Conservation (phyloP, 2,329 filamentous ascomycete species). For the Fusarium stilboides region DNA sequence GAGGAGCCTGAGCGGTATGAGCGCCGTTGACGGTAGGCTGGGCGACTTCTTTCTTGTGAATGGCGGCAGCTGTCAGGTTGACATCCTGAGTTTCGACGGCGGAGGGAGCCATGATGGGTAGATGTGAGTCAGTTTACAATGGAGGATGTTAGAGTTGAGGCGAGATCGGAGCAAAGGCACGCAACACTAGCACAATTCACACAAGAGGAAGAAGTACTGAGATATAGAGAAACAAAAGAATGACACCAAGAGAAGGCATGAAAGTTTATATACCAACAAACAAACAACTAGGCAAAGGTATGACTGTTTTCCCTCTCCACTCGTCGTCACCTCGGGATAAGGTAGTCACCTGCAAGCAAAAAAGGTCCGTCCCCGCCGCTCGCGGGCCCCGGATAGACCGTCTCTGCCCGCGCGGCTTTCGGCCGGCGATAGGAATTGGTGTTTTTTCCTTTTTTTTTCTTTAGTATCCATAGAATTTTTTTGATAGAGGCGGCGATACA, state of each 20-base stretch:
- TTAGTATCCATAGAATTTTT: conserved; percentile 6
- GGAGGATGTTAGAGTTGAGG: conserved; percentile 1
- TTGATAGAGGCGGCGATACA: conserved; percentile 27
- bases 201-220: neutral
- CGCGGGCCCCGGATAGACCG: conserved; percentile 44
- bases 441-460: conserved; percentile 1
- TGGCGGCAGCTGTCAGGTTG: conserved; percentile 67
- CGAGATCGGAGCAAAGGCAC: conserved; percentile 13
- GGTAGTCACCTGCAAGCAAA: conserved; percentile 23
- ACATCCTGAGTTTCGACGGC: conserved; percentile 63
- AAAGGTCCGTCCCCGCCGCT: conserved; percentile 36
- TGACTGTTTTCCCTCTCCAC: conserved; percentile 30
- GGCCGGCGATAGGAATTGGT: conserved; percentile 36
- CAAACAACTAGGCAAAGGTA: neutral
- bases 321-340: conserved; percentile 3
- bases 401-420: conserved; percentile 49
- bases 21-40: conserved; percentile 54
- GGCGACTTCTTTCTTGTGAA: conserved; percentile 65
- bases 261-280: conserved; percentile 28
- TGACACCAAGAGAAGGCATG: neutral
- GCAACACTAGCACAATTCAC: neutral
- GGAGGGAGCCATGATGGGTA: conserved; percentile 62
- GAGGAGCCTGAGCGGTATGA: conserved; percentile 68
- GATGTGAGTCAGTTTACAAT: conserved; percentile 3
- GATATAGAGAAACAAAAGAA: neutral